Percentiles rank a stretch among this genome's conserved stretches.
These are phyloP conservation scores for Peronospora destructor DNA, from an alignment of 352 stramenopile genomes.

Conservation along the genomic window DNA sequence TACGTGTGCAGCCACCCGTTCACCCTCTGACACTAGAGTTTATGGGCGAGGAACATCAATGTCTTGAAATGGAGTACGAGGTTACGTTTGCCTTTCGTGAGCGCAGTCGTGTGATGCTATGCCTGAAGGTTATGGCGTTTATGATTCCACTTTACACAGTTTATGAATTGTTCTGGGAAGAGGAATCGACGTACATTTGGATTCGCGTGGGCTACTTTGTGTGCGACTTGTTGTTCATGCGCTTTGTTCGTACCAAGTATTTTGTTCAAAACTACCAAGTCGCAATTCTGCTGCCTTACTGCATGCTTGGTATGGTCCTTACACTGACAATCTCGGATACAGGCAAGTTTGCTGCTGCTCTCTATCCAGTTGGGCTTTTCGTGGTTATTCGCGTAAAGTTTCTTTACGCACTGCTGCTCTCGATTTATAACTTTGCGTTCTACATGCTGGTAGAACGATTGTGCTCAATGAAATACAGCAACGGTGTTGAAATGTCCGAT, in stretches of 20 bases:
- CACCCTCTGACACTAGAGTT: conserved; percentile 79
- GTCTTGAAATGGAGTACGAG: conserved; percentile 70
- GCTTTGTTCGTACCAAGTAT: conserved; percentile 49
- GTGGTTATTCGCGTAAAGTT: conserved; percentile 83
- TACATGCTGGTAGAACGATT: conserved; percentile 47
- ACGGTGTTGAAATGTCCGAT: conserved; percentile 44
- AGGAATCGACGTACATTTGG: conserved; percentile 50
- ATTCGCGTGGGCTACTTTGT: conserved; percentile 66
- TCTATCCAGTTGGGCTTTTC: conserved; percentile 78
- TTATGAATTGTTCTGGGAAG: conserved; percentile 65
- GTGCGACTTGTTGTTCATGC: conserved; percentile 67
- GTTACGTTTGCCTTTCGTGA: conserved; percentile 68
- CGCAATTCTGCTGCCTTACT: conserved; percentile 64
- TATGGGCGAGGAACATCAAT: conserved; percentile 76
- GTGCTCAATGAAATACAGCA: conserved; percentile 16
- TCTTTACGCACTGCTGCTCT: conserved; percentile 64
- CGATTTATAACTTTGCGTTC: conserved; percentile 75
- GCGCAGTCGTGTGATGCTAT: conserved; percentile 54
- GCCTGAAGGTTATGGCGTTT: conserved; percentile 60
- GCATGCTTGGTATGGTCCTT: conserved; percentile 61
- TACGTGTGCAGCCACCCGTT: conserved; percentile 60
- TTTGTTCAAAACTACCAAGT: conserved; percentile 77
- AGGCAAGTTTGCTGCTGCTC: conserved; percentile 69
- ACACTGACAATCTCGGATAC: conserved; percentile 80
- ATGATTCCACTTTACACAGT: conserved; percentile 67